Evolutionary conservation across 2,329 filamentous ascomycete genomes (phyloP).

Genomic region (Plectosphaerella plurivora): DNA sequence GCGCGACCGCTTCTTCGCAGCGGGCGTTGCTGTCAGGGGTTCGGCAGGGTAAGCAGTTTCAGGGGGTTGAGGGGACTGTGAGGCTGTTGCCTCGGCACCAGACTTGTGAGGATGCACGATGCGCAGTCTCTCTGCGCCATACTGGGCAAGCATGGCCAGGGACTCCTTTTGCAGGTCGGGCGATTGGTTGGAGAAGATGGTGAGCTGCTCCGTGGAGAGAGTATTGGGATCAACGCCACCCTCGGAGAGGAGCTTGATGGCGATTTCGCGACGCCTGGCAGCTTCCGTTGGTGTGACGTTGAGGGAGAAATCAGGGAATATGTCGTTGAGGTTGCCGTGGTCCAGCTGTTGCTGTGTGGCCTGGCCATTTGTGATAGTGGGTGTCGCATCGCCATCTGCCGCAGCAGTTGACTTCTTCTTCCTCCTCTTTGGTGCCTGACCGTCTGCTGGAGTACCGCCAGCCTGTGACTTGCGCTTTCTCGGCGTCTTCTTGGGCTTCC

Average conservation of each 20-base stretch:
- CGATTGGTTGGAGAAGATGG: conserved; percentile 56
- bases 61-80: conserved; percentile 14
- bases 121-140: conserved; percentile 51
- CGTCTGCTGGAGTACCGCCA: conserved; percentile 4
- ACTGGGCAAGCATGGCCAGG: conserved; percentile 50
- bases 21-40: conserved; percentile 3
- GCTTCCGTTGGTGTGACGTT: conserved; percentile 39
- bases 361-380: neutral
- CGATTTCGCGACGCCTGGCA: conserved; percentile 42
- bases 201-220: conserved; percentile 51
- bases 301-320: neutral
- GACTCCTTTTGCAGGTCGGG: conserved; percentile 51
- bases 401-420: conserved; percentile 5
- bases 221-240: conserved; percentile 47
- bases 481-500: conserved; percentile 20
- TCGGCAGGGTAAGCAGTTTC: conserved; percentile 8
- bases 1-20: conserved; percentile 9
- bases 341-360: neutral
- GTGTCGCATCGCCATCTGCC: neutral
- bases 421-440: neutral
- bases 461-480: conserved; percentile 16
- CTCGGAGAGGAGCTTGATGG: conserved; percentile 40
- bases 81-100: conserved; percentile 11
- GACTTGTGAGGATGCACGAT: conserved; percentile 49
- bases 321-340: too few species aligned